These are phyloP conservation scores for Apocynum venetum DNA, from an alignment of 257 asterid genomes.

Conservation along the genomic window DNA sequence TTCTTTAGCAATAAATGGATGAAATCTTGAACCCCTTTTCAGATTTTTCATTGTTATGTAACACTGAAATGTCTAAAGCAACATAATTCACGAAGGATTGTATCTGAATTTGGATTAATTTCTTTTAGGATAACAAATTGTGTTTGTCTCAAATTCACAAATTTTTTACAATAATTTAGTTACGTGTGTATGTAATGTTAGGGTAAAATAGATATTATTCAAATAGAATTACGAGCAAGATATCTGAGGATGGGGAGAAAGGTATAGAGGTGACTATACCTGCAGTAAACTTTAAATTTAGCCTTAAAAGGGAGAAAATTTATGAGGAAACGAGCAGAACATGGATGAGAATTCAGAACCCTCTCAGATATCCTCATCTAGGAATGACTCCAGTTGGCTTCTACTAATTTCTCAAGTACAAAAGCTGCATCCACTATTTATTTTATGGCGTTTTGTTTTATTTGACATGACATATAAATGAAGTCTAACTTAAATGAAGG, in stretches of 20 bases:
- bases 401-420: constrained; percentile 10
- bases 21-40: background rate
- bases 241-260: background rate
- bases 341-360: background rate
- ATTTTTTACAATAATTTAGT: too few species aligned
- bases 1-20: background rate
- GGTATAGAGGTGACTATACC: background rate
- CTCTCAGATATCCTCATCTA: constrained; percentile 2
- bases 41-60: too few species aligned
- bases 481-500: constrained; percentile 18
- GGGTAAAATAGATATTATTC: too few species aligned
- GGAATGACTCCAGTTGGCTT: constrained; percentile 29
- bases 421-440: constrained; percentile 24
- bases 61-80: too few species aligned
- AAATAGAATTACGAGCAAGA: background rate
- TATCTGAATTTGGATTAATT: too few species aligned
- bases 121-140: too few species aligned
- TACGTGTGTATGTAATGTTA: too few species aligned
- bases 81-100: too few species aligned
- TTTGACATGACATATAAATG: constrained; percentile 28
- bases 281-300: background rate
- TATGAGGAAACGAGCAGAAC: background rate
- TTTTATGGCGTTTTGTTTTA: constrained; percentile 23
- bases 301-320: background rate
- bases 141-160: too few species aligned